Evolutionary conservation across 441 rosid genomes (phyloP).

Genomic region (Kokia cookei): DNA sequence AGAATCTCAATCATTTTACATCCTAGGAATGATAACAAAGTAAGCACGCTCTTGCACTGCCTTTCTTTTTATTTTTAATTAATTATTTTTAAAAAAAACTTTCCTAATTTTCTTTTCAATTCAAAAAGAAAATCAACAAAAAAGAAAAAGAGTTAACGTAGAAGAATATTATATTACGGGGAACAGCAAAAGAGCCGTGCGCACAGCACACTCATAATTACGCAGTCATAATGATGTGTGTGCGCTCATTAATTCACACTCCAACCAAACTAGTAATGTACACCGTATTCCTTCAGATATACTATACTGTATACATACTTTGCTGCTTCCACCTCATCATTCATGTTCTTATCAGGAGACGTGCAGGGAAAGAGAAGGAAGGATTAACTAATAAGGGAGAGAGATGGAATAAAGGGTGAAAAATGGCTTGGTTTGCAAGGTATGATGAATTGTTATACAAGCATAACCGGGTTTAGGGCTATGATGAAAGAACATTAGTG

Average conservation of each 20-base stretch:
- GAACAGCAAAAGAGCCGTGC: background rate
- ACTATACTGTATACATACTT: background rate
- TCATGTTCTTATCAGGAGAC: background rate
- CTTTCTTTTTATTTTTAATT: background rate
- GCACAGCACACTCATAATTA: background rate
- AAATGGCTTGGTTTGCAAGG: constrained; percentile 22
- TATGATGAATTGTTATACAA: constrained; percentile 25
- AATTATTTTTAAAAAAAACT: background rate
- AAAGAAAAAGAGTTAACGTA: background rate
- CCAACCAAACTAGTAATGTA: background rate
- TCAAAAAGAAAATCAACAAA: background rate
- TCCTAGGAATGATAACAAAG: constrained; percentile 31
- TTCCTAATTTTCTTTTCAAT: background rate
- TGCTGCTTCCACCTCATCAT: background rate
- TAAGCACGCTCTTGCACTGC: constrained; percentile 32
- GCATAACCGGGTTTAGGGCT: background rate
- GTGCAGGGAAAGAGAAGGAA: background rate
- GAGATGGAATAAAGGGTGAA: background rate
- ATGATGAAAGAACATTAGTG: constrained; percentile 24
- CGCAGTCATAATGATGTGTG: background rate
- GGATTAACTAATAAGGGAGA: background rate
- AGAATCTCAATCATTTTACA: background rate
- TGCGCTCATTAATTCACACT: background rate
- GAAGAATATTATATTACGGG: background rate
- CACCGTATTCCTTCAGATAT: background rate